Percentiles rank a stretch among this genome's conserved stretches.
Conservation (phyloP, 1,284 basidiomycete genomes). For the Phellinidium pouzarii region DNA sequence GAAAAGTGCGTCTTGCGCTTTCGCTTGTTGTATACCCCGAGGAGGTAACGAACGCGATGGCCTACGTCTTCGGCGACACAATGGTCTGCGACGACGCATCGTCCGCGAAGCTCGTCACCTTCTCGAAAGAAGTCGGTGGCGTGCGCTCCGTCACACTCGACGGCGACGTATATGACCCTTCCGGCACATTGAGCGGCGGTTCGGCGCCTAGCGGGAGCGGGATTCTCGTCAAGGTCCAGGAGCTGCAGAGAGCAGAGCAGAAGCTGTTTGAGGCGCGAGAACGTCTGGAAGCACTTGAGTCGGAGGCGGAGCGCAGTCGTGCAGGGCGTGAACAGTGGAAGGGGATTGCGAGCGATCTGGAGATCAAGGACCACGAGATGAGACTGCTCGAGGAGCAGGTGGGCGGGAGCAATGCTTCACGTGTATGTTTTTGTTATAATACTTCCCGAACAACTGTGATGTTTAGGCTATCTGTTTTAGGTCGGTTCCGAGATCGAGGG, state of each 20-base stretch:
- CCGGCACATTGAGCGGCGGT: constrained; percentile 90
- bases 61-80: constrained; percentile 91
- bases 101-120: constrained; percentile 87
- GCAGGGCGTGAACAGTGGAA: constrained; percentile 67
- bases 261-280: constrained; percentile 49
- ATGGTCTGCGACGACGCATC: constrained; percentile 89
- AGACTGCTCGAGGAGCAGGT: constrained; percentile 81
- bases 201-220: constrained; percentile 76
- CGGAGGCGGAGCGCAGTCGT: constrained; percentile 48
- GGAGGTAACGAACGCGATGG: constrained; percentile 85
- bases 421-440: constrained; percentile 44
- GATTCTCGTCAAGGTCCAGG: constrained; percentile 81
- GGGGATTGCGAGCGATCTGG: constrained; percentile 62
- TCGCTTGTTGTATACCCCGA: constrained; percentile 82
- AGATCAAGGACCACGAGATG: constrained; percentile 88
- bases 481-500: constrained; percentile 77
- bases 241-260: constrained; percentile 57
- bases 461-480: constrained; percentile 33
- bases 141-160: constrained; percentile 88
- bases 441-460: neutral
- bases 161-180: constrained; percentile 96
- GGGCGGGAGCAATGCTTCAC: constrained; percentile 81
- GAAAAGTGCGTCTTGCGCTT: constrained; percentile 82
- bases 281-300: constrained; percentile 50
- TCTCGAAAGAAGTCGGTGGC: constrained; percentile 57